Percentiles rank a stretch among this genome's conserved stretches.
Conservation (phyloP, 441 rosid genomes). For the Brassica hybrid region DNA sequence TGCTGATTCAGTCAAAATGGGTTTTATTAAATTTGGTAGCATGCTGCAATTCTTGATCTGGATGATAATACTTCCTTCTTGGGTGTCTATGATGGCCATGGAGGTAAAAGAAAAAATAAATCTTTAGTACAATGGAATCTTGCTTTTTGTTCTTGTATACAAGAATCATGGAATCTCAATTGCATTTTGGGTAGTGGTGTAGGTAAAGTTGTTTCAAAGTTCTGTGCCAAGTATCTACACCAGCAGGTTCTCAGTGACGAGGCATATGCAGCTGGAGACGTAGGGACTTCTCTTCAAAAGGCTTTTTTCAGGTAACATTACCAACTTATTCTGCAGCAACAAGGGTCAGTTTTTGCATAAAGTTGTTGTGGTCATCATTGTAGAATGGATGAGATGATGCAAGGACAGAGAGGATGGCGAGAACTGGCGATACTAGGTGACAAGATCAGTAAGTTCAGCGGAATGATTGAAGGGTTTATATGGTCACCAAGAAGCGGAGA, state of each 20-base stretch:
- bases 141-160: conserved; percentile 11
- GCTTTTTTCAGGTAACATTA: conserved; percentile 58
- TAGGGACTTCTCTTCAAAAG: conserved; percentile 53
- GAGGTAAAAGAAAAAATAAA: conserved; percentile 55
- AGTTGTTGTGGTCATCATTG: conserved; percentile 20
- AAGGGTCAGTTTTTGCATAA: conserved; percentile 1
- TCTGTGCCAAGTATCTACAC: conserved; percentile 75
- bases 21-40: conserved; percentile 48
- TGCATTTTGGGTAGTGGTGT: conserved; percentile 29
- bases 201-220: conserved; percentile 73
- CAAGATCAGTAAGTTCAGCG: conserved; percentile 62
- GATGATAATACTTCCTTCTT: conserved; percentile 85
- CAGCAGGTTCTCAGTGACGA: conserved; percentile 61
- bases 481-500: conserved; percentile 68
- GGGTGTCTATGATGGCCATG: conserved; percentile 99
- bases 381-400: conserved; percentile 93
- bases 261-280: conserved; percentile 61
- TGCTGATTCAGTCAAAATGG: conserved; percentile 23
- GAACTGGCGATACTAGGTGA: conserved; percentile 68
- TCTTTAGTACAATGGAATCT: conserved; percentile 16
- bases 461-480: conserved; percentile 70
- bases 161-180: too few relatives aligned
- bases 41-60: conserved; percentile 82
- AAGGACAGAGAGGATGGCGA: conserved; percentile 77
- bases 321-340: background rate